Conservation (phyloP, 352 stramenopile genomes). For the Globisporangium parvum region DNA sequence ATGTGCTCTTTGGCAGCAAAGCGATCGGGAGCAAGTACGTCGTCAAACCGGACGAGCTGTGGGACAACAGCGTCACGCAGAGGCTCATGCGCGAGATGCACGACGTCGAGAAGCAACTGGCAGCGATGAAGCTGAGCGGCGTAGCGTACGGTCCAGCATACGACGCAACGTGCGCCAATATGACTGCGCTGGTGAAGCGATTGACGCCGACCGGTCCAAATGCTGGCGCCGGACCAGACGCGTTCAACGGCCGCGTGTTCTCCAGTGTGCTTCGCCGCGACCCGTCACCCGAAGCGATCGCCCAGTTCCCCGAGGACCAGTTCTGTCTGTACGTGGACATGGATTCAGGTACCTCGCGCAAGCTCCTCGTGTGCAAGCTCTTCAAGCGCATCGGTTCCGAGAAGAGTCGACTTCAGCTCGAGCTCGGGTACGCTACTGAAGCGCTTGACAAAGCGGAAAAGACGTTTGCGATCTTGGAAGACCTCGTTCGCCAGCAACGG, state of each 20-base stretch:
- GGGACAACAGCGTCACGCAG: constrained; percentile 28
- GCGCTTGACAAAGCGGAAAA: constrained; percentile 20
- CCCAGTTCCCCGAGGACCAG: constrained; percentile 36
- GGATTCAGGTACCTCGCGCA: constrained; percentile 4
- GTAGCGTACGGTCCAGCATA: constrained; percentile 14
- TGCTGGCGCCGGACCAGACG: background rate
- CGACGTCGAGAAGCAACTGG: constrained; percentile 21
- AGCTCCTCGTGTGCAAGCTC: constrained; percentile 40
- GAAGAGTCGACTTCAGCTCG: constrained; percentile 17
- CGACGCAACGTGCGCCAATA: constrained; percentile 11
- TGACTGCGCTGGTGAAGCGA: constrained; percentile 18
- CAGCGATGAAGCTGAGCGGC: constrained; percentile 1
- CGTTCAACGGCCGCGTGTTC: constrained; percentile 31
- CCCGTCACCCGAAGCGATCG: constrained; percentile 34
- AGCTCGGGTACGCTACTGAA: constrained; percentile 11
- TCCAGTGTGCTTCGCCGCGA: constrained; percentile 30
- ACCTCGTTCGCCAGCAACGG: constrained; percentile 34
- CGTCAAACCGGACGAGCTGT: constrained; percentile 29
- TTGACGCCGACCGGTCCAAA: constrained; percentile 11
- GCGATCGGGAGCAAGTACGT: constrained; percentile 14
- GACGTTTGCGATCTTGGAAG: constrained; percentile 23
- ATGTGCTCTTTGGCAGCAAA: constrained; percentile 24
- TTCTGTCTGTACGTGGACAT: constrained; percentile 38
- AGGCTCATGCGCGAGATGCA: constrained; percentile 24
- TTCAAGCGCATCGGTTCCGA: constrained; percentile 44